Base-by-base conservation (phyloP, 352 stramenopile species). In the Phytophthora parvispora region DNA sequence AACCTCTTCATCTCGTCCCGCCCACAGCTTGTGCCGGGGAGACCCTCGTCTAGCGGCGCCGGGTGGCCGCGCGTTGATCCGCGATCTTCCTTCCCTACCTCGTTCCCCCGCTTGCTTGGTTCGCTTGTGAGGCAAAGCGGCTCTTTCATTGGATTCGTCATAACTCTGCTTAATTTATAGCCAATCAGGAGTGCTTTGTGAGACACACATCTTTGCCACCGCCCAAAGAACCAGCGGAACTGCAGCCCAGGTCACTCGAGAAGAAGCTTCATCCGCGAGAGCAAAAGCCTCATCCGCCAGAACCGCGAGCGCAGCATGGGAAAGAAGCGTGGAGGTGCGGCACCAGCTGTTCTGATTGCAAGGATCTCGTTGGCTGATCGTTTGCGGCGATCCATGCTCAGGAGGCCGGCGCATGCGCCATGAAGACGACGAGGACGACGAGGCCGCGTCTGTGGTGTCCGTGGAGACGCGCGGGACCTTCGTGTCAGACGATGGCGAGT, bases 341-440 rank as follows among this genome's bases (percentile, higher is more conserved):
- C 28, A 15, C 13, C 28, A 47, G 3, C 10, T 49, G 12, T 25
- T 25, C 6, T 56, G 36, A 24, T 15, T 29, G 34, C 38, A 45
- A 45, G 3, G 38, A 45, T 8, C 38, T 59, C 34, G 34, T 31
- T 77, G 24, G 50, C 42, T 67, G 27, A 51, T 61, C 42, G 29
- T 58, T 50, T 58, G 22, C 47, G 36, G 10, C 29, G 16, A 22
- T 59, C 49, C 4, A 8, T 52, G 32, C 22, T 36, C 58, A 89
- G 65, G 66, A 72, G 78, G 72, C 8, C 81, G 83, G 49, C 78
- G 77, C 1, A 94, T 93, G 88, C 85, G 80, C 31, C 77, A 85
- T 18, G 81, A 90, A 58, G 83, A 94, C 13, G 77, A 87, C 29
- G 80, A 92, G 16, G 86, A 88, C 34, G 88, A 97, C 54, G 90